Conservation (phyloP, 768 basidiomycete species). For the Rhizopogon rudus region DNA sequence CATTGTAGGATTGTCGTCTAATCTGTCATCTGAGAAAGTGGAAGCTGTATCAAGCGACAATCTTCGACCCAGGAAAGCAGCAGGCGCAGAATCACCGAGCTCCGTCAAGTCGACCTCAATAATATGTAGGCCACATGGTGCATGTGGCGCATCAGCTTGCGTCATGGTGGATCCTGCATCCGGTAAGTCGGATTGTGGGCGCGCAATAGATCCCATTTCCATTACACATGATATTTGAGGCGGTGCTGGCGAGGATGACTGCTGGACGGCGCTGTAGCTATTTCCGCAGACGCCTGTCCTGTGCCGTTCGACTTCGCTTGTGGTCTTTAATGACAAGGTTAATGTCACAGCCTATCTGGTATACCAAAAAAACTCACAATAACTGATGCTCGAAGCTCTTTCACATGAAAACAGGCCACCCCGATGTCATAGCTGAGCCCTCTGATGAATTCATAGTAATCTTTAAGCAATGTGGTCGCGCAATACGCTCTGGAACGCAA, state of each 20-base stretch:
- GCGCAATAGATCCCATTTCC: not conserved
- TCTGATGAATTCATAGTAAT: not conserved
- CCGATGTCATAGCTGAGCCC: not conserved
- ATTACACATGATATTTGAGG: not conserved
- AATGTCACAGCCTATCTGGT: not conserved
- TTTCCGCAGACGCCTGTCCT: not conserved
- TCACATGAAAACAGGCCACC: not conserved
- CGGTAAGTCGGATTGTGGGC: not conserved
- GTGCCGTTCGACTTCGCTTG: not conserved
- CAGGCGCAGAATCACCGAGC: not conserved
- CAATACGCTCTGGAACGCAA: not conserved
- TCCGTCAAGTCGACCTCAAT: not conserved
- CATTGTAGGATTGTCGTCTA: not conserved
- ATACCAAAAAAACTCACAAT: not conserved
- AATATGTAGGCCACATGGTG: not conserved
- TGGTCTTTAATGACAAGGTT: not conserved
- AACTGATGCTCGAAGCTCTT: not conserved
- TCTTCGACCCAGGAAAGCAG: not conserved
- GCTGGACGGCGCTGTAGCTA: not conserved
- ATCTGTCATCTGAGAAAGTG: not conserved
- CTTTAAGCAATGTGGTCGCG: not conserved
- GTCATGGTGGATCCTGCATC: not conserved
- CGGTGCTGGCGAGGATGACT: not conserved
- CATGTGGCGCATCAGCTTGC: not conserved
- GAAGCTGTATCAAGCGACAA: not conserved